phyloP scores from a whole-genome alignment of 768 basidiomycete species.

The Mycena leptocephala region DNA sequence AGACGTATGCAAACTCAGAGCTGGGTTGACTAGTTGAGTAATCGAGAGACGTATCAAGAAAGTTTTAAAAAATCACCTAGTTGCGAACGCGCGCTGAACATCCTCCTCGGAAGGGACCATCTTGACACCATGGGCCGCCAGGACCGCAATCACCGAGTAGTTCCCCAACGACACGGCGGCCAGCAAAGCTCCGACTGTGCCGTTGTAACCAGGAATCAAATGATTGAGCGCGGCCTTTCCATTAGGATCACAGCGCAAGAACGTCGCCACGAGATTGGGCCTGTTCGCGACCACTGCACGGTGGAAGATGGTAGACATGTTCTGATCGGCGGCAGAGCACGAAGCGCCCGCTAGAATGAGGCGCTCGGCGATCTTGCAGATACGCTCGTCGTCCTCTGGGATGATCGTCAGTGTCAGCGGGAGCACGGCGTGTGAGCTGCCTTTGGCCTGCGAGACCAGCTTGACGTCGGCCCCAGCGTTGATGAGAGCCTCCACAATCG shows the following conservation, averaged over 20 bases:
- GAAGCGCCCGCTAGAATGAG: slow-evolving; percentile 59
- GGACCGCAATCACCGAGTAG: slow-evolving; percentile 52
- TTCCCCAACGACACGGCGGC: slow-evolving; percentile 51
- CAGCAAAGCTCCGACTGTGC: slow-evolving; percentile 54
- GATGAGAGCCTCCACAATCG: slow-evolving; percentile 50
- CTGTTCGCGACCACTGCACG: slow-evolving; percentile 52
- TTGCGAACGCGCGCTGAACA: slow-evolving; percentile 50
- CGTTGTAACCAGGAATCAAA: slow-evolving; percentile 26
- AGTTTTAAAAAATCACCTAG: slow-evolving; percentile 46
- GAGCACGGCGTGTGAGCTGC: slow-evolving; percentile 37
- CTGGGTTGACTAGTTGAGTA: slow-evolving; percentile 8
- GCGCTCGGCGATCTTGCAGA: slow-evolving; percentile 54
- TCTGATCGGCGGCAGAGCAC: slow-evolving; percentile 57
- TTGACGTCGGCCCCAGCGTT: slow-evolving; percentile 63
- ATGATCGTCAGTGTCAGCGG: slow-evolving; percentile 59
- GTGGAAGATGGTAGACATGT: slow-evolving; percentile 58
- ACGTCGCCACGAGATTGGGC: slow-evolving; percentile 54
- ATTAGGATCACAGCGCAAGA: slow-evolving; percentile 60
- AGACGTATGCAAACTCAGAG: slow-evolving; percentile 38
- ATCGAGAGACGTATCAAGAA: not conserved
- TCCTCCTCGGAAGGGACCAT: slow-evolving; percentile 53
- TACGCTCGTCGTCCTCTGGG: slow-evolving; percentile 57
- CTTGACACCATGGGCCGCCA: slow-evolving; percentile 60
- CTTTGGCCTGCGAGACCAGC: slow-evolving; percentile 47
- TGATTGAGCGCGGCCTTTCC: slow-evolving; percentile 51